These are phyloP conservation scores for Epichloe hybrida DNA, from an alignment of 2,329 filamentous ascomycete species.

Conservation along the genomic window DNA sequence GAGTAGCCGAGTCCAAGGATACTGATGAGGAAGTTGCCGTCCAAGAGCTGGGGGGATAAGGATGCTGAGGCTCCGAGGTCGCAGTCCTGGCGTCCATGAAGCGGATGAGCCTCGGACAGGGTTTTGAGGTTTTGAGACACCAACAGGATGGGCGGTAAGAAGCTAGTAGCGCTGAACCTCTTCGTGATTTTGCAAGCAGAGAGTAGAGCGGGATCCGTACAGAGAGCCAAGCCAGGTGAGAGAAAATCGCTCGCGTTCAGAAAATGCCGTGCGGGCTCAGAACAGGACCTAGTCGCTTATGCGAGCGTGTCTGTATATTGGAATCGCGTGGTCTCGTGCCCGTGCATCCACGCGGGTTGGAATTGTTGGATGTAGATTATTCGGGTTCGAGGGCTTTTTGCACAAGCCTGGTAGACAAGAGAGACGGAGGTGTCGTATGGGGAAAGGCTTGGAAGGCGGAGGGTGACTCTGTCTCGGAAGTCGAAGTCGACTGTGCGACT, in stretches of 20 bases:
- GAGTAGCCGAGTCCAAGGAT: constrained; percentile 12
- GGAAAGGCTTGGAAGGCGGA: neutral
- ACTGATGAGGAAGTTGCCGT: constrained; percentile 15
- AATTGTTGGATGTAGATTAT: neutral
- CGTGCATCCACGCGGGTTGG: constrained; percentile 3
- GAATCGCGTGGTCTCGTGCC: neutral
- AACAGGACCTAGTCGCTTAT: neutral
- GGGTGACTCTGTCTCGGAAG: constrained; percentile 1
- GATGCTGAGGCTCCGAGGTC: constrained; percentile 24
- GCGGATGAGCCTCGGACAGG: constrained; percentile 10
- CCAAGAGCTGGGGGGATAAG: constrained; percentile 23
- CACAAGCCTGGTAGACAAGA: neutral
- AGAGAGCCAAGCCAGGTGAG: neutral
- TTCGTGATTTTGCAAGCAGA: neutral
- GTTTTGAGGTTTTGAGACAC: neutral
- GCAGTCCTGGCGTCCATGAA: constrained; percentile 27
- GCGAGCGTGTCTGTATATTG: neutral
- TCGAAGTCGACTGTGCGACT: neutral
- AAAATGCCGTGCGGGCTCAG: neutral
- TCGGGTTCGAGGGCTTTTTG: neutral
- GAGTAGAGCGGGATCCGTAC: neutral
- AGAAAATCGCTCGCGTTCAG: neutral
- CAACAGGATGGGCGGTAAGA: neutral
- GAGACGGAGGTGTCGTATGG: neutral
- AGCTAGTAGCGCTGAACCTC: neutral